Percentiles rank a stretch among this genome's conserved stretches.
Conservation (phyloP, 257 asterid genomes). For the Linderniella brevidens region DNA sequence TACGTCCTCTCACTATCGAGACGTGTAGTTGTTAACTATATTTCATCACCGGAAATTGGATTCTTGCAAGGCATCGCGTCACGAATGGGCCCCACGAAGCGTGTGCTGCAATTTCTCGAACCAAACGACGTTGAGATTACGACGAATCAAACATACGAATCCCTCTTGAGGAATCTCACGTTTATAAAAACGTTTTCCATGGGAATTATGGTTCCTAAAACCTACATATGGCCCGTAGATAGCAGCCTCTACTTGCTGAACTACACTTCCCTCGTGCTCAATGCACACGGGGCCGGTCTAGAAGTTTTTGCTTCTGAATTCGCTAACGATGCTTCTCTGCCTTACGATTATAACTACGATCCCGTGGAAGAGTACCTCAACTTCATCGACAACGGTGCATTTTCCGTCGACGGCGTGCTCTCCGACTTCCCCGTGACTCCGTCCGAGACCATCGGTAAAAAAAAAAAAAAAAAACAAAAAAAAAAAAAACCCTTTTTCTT, state of each 20-base stretch:
- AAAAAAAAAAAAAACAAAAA: slow-evolving; percentile 1
- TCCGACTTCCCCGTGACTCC: slow-evolving; percentile 73
- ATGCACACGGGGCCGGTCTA: slow-evolving; percentile 64
- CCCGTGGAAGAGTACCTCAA: slow-evolving; percentile 63
- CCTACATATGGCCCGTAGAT: slow-evolving; percentile 48
- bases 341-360: slow-evolving; percentile 61
- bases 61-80: slow-evolving; percentile 44
- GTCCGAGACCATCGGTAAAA: slow-evolving; percentile 46
- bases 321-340: slow-evolving; percentile 30
- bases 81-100: slow-evolving; percentile 41
- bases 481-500: slow-evolving; percentile 4
- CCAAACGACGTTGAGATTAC: slow-evolving; percentile 42
- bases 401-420: slow-evolving; percentile 76
- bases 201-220: slow-evolving; percentile 75
- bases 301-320: slow-evolving; percentile 58
- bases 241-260: slow-evolving; percentile 27
- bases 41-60: slow-evolving; percentile 83
- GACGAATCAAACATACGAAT: slow-evolving; percentile 50
- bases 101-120: slow-evolving; percentile 48
- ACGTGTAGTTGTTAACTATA: slow-evolving; percentile 26
- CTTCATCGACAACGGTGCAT: slow-evolving; percentile 47
- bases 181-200: slow-evolving; percentile 54
- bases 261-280: slow-evolving; percentile 35
- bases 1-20: slow-evolving; percentile 38
- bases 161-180: slow-evolving; percentile 53